Base-by-base conservation (phyloP, 1,284 basidiomycete species). In the Moniliophthora roreri region DNA sequence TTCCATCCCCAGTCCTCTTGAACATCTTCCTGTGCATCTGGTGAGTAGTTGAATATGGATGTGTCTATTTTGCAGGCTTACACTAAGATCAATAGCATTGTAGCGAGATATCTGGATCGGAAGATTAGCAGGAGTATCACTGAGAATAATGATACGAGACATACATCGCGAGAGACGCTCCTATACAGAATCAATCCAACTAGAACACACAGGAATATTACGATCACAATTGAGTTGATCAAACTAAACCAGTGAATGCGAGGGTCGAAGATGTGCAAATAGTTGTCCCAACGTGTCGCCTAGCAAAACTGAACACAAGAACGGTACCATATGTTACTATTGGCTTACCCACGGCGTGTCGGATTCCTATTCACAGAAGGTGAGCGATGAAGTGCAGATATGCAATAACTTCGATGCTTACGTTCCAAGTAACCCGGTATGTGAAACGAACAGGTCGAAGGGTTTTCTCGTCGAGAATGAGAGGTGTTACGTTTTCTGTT, bases 1-100 rank as follows among this genome's bases (percentile, higher is more conserved):
- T 98, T 98, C 96, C 96, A 99, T 3, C 96, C 96, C 79, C 91
- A 98, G 64, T 99, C 96, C 72, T 98, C 95, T 73, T 97, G 95
- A 0, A 98, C 91, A 62, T 98, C 95, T 69, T 98, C 95, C 85
- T 93, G 62, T 32, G 56, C 55, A 40, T 45, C 45, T 53, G 36
- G 21, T 65, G 56, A 54, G 34, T 46, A 21, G 38, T 23, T 45
- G 24, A 35, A 26, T 28, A 50, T 20, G 36, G 11, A 32, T 6
- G 28, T 11, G 6, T 58, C 36, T n/a, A 8, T 15, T 18, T 50
- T 36, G 53, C 42, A 48, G 21, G 64, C 84, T 60, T 66, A 91
- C 92, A 61, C 87, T 91, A 32, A 96, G 74, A 69, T 98, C 95
- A 60, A 96, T 91, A 7, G 93, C 91, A 65, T 98, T 97, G 74